phyloP scores from a whole-genome alignment of 768 basidiomycete species.

The Mycena vulgaris region DNA sequence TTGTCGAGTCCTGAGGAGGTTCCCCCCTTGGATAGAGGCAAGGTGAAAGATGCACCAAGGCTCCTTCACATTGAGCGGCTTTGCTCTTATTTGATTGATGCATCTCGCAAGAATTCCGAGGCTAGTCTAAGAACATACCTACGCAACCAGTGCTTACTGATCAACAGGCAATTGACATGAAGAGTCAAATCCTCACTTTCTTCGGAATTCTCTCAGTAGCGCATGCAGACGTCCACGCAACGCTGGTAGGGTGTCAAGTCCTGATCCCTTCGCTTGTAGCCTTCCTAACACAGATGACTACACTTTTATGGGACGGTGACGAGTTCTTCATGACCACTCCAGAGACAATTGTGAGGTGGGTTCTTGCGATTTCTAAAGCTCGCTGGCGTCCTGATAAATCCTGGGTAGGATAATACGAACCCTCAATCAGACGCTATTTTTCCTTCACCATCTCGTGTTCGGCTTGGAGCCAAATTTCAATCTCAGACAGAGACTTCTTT shows the following conservation, averaged over 20 bases:
- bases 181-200: slow-evolving; percentile 56
- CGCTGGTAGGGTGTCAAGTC: slow-evolving; percentile 62
- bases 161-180: slow-evolving; percentile 41
- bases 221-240: slow-evolving; percentile 53
- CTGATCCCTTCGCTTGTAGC: slow-evolving; percentile 78
- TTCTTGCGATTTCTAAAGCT: background rate
- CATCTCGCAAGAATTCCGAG: slow-evolving; percentile 55
- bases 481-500: slow-evolving; percentile 72
- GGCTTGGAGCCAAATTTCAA: slow-evolving; percentile 62
- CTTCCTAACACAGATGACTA: slow-evolving; percentile 66
- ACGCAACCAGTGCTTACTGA: slow-evolving; percentile 3
- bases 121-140: slow-evolving; percentile 46
- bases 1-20: slow-evolving; percentile 54
- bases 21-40: slow-evolving; percentile 35
- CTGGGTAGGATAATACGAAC: slow-evolving; percentile 63
- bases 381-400: slow-evolving; percentile 8
- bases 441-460: slow-evolving; percentile 78
- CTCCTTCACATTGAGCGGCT: slow-evolving; percentile 64
- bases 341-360: slow-evolving; percentile 56
- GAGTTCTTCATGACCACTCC: slow-evolving; percentile 57
- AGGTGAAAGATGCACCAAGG: slow-evolving; percentile 46
- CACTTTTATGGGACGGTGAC: slow-evolving; percentile 79
- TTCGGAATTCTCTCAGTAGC: slow-evolving; percentile 60
- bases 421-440: slow-evolving; percentile 67
- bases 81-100: slow-evolving; percentile 65